Percentiles rank a stretch among this genome's conserved stretches.
These are phyloP conservation scores for Mycena maculata DNA, from an alignment of 768 basidiomycete species.

Conservation along the genomic window DNA sequence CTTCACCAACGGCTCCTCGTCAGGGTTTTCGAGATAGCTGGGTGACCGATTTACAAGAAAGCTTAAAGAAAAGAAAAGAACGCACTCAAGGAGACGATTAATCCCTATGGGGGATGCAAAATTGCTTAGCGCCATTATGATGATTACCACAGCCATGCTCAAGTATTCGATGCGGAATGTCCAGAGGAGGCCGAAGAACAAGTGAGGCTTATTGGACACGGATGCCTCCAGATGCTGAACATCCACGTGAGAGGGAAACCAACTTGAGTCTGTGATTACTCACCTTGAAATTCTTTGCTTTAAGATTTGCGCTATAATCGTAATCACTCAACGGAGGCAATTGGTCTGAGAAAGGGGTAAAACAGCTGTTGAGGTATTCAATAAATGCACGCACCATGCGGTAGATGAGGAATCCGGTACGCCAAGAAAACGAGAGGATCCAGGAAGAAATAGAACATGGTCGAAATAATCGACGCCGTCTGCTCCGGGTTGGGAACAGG, in stretches of 20 bases:
- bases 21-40: constrained; percentile 69
- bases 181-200: constrained; percentile 58
- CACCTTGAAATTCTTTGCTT: constrained; percentile 47
- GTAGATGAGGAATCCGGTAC: constrained; percentile 55
- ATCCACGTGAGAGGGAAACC: background rate
- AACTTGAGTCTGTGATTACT: constrained; percentile 35
- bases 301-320: constrained; percentile 50
- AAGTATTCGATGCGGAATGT: constrained; percentile 44
- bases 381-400: constrained; percentile 35
- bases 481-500: constrained; percentile 57
- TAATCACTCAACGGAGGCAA: constrained; percentile 74
- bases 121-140: constrained; percentile 41
- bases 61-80: background rate
- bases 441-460: constrained; percentile 62
- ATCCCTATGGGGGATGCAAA: constrained; percentile 57
- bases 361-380: background rate
- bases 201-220: constrained; percentile 27
- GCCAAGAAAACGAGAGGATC: constrained; percentile 62
- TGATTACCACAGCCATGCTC: constrained; percentile 40
- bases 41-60: background rate
- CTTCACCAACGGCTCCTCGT: constrained; percentile 58
- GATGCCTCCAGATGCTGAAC: constrained; percentile 29
- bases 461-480: constrained; percentile 59
- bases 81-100: constrained; percentile 55
- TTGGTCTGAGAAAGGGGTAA: constrained; percentile 48